Conservation (phyloP, 75 land plant genomes). For the Pseudotsuga menziesii region DNA sequence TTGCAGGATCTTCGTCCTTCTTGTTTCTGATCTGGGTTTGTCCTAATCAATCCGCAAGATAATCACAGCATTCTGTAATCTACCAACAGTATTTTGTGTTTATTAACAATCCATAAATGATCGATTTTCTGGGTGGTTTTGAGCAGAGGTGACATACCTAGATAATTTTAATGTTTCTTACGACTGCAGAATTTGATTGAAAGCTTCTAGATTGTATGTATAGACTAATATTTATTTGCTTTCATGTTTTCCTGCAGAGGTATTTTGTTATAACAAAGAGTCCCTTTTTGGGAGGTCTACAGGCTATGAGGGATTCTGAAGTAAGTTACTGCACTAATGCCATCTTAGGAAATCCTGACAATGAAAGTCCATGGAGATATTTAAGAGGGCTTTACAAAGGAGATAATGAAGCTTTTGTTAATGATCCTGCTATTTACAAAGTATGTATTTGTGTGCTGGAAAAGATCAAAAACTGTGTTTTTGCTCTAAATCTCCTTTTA, state of each 20-base stretch:
- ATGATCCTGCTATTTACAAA: constrained; percentile 31
- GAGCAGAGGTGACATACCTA: no score
- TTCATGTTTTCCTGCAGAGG: constrained; percentile 47
- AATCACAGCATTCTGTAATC: no score
- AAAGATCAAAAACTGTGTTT: constrained; percentile 29
- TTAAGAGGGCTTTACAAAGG: constrained; percentile 74
- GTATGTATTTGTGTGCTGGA: constrained; percentile 57
- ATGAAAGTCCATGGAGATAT: constrained; percentile 98
- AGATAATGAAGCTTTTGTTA: constrained; percentile 34
- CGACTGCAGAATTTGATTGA: no score
- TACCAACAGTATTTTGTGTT: no score
- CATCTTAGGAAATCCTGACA: constrained; percentile 53
- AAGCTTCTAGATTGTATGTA: not conserved
- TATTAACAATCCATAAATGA: no score
- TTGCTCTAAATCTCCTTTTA: constrained; percentile 72
- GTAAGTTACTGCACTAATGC: constrained; percentile 54
- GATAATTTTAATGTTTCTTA: no score
- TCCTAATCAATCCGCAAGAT: no score
- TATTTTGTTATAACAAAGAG: constrained; percentile 88
- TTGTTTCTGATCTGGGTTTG: no score
- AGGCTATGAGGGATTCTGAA: constrained; percentile 69
- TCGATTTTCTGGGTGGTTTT: no score
- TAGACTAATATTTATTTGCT: not conserved
- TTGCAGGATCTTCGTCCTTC: not conserved
- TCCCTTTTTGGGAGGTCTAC: constrained; percentile 76